phyloP scores from a whole-genome alignment of 495 filamentous ascomycete species.

The Hypoxylon fragiforme region DNA sequence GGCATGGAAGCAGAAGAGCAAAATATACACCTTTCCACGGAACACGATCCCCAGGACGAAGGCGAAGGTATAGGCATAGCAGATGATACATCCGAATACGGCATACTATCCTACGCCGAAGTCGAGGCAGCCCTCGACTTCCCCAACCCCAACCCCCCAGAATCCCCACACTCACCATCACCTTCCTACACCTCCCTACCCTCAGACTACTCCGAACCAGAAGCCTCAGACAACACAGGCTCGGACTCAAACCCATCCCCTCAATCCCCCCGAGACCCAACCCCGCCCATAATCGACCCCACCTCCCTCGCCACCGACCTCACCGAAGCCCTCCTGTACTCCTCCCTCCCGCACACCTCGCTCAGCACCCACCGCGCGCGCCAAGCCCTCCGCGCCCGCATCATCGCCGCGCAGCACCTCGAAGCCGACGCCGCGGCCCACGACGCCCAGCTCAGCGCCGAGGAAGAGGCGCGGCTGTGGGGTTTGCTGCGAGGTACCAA shows the following conservation, averaged over 20 bases:
- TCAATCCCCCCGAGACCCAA: background rate
- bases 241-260: background rate
- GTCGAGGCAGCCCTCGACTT: constrained; percentile 55
- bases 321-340: constrained; percentile 37
- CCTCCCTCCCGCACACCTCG: constrained; percentile 26
- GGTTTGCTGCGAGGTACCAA: constrained; percentile 46
- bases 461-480: constrained; percentile 64
- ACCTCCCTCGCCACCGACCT: constrained; percentile 25
- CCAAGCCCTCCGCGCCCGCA: constrained; percentile 30
- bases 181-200: no score
- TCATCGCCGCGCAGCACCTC: constrained; percentile 40
- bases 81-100: constrained; percentile 27
- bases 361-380: constrained; percentile 7
- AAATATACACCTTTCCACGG: constrained; percentile 24
- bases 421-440: constrained; percentile 58
- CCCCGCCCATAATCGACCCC: constrained; percentile 13
- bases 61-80: no score
- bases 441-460: constrained; percentile 54
- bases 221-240: background rate
- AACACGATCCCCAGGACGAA: constrained; percentile 18
- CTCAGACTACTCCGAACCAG: background rate
- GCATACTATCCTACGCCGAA: constrained; percentile 53
- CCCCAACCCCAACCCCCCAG: constrained; percentile 2
- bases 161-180: no score
- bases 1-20: constrained; percentile 23